phyloP scores from a whole-genome alignment of 2,329 filamentous ascomycete species.

The Colletotrichum cereale region DNA sequence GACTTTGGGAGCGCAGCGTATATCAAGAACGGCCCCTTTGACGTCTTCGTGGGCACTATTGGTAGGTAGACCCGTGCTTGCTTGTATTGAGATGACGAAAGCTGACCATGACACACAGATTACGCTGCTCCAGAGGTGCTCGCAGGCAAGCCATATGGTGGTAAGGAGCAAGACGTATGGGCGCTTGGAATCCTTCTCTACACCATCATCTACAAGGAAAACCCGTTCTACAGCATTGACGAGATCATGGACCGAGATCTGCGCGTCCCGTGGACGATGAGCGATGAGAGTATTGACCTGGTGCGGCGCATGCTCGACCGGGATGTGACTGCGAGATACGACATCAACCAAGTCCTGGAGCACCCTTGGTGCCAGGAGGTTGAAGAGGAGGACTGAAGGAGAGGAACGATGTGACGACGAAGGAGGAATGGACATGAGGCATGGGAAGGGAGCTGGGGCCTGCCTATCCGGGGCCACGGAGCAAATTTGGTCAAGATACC shows the following conservation, averaged over 20 bases:
- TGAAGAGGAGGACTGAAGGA: constrained; percentile 38
- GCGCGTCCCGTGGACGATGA: constrained; percentile 87
- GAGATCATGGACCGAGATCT: constrained; percentile 99
- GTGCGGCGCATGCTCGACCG: constrained; percentile 93
- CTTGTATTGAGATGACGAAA: no score
- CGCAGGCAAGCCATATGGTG: constrained; percentile 89
- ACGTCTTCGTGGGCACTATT: constrained; percentile 98
- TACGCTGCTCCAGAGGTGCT: constrained; percentile 99
- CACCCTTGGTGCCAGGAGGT: constrained; percentile 80
- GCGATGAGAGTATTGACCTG: constrained; percentile 92
- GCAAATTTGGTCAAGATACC: constrained; percentile 41
- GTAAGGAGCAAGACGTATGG: constrained; percentile 99
- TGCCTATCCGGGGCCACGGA: constrained; percentile 11
- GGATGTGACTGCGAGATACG: constrained; percentile 83
- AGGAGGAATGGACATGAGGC: constrained; percentile 7
- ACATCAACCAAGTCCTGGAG: constrained; percentile 88
- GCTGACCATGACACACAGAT: constrained; percentile 66
- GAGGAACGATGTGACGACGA: constrained; percentile 23
- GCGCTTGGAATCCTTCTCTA: constrained; percentile 96
- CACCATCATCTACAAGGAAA: constrained; percentile 99
- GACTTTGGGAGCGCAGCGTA: constrained; percentile 99
- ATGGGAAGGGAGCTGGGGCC: not conserved
- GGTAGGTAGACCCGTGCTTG: constrained; percentile 68
- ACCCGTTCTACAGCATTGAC: constrained; percentile 98
- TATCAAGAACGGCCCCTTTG: constrained; percentile 97